Evolutionary conservation across 108 stramenopile species (phyloP).

Genomic region (Schizochytrium sp.): DNA sequence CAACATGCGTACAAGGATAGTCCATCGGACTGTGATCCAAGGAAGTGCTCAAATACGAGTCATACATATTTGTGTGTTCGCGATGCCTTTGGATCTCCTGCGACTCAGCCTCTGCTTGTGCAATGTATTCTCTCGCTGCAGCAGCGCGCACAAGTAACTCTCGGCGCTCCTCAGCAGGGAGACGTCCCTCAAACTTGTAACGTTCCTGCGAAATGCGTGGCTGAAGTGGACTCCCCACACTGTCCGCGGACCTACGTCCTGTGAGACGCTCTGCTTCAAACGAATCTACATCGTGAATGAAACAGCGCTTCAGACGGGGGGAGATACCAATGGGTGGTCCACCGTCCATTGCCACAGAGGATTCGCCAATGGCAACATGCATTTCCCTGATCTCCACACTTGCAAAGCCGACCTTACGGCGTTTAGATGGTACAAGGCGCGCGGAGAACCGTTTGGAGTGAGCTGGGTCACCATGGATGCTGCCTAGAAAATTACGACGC

Average conservation of each 20-base stretch:
- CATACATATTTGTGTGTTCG: not conserved
- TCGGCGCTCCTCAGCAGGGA: not conserved
- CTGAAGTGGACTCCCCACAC: constrained; percentile 48
- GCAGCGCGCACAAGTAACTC: constrained; percentile 20
- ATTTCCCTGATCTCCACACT: constrained; percentile 36
- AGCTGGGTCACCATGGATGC: too few species aligned
- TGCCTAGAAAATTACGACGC: too few species aligned
- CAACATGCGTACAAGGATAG: not conserved
- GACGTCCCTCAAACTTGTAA: constrained; percentile 4
- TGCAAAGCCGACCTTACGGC: constrained; percentile 10
- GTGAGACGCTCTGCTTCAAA: constrained; percentile 54
- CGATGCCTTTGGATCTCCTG: constrained; percentile 41
- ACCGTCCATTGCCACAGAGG: constrained; percentile 30
- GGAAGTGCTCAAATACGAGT: not conserved
- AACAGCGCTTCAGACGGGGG: constrained; percentile 24
- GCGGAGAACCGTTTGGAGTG: not conserved
- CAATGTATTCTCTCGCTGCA: not conserved
- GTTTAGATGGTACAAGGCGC: not conserved
- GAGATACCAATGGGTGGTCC: constrained; percentile 52
- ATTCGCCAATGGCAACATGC: constrained; percentile 13
- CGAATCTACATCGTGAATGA: constrained; percentile 13
- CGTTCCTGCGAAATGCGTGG: constrained; percentile 15
- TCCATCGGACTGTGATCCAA: not conserved
- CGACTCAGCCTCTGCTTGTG: constrained; percentile 29
- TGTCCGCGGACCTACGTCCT: constrained; percentile 5